Evolutionary conservation across 371 early-diverging fungal species (phyloP), one percentile per base, ranked within the genome.

Genomic region (Actinomortierella ambigua): DNA sequence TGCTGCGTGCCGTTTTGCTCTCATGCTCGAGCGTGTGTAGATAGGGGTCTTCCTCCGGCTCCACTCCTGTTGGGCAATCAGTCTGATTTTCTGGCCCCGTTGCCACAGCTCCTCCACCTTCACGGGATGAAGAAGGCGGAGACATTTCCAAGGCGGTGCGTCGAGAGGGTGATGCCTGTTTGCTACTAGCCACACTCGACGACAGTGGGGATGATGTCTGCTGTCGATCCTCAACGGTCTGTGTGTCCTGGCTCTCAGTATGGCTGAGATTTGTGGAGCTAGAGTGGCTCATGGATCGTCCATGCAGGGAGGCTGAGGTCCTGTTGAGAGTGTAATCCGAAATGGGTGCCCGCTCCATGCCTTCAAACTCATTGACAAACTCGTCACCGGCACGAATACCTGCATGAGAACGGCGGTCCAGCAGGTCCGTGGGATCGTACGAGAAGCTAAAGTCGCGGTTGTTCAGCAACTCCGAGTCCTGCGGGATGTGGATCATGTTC

Each of bases 371-470:
- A 11, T 34, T 34, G 34, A 34, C 11, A 11, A 34, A 34, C 34
- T 34, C 34, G 34, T 34, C 34, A 6, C 34, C 34, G 11, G 34
- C 34, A 34, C 34, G 34, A 34, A 34, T 11, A 11, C 34, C 34
- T 34, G 59, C 18, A 11, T 55, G 55, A 22, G 18, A 53, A 18
- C 67, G 55, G 29, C 63, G 73, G 20, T 50, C 63, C 60, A 71
- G 26, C 29, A 66, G n/a, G 18, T 71, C 73, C 1, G 61, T 42
- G 7, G 75, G 75, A 42, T 73, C 75, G 40, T 63, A 67, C 15
- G 75, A 67, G 47, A 63, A 73, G 0, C 67, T 59, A 49, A 73
- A 73, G n/a, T 67, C 75, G 11, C 63, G 56, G 57, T 73, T 73
- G 39, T 67, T 73, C 53, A 73, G 49, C 13, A 73, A 29, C 41